Evolutionary conservation across 306 rosid genomes (phyloP), one percentile per base, ranked within the genome.

Genomic region (Crotalaria pallida): DNA sequence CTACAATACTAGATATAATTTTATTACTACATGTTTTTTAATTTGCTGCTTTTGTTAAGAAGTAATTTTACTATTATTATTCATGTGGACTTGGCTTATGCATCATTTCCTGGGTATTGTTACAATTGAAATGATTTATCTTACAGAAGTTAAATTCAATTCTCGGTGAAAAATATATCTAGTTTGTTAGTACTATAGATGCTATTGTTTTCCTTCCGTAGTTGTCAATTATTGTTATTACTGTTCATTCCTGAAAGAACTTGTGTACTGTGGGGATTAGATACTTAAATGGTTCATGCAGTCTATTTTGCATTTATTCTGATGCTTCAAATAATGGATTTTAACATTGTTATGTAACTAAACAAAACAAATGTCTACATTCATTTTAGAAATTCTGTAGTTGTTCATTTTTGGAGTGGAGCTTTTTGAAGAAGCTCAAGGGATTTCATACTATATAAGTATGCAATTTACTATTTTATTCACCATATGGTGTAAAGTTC

Each of bases 401-500:
- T 58, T 69, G 5, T 11, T 27, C 49, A 15, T 38, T 61, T 61
- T 59, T 18, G 49, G 13, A 1, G n/a, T 82, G 69, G 34, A 70
- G 75, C 62, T 65, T 82, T 71, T 21, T 67, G 60, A 60, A 62
- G 75, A 75, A 57, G 79, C 58, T 68, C 3, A 52, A 40, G 74
- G 48, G 70, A 73, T 27, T 58, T 64, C 58, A 51, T 70, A 21
- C 57, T 53, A 48, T 53, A 48, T 44, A 38, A 53, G 38, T 3
- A 19, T 65, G 88, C 79, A 84, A 78, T 75, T 85, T 75, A 82
- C 71, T 38, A 38, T 38, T 38, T 8, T 8, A 10, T 59, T 36
- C 65, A 50, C 79, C 65, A 44, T 76, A 41, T 70, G 81, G 73
- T 57, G 71, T 66, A 75, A 77, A 82, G 79, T 81, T 74, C 52